A percentile compares a stretch with the other conserved stretches of the same genome.
These are phyloP conservation scores for Ceratocystis harringtonii DNA, from an alignment of 2,329 filamentous ascomycete genomes.

Conservation along the genomic window DNA sequence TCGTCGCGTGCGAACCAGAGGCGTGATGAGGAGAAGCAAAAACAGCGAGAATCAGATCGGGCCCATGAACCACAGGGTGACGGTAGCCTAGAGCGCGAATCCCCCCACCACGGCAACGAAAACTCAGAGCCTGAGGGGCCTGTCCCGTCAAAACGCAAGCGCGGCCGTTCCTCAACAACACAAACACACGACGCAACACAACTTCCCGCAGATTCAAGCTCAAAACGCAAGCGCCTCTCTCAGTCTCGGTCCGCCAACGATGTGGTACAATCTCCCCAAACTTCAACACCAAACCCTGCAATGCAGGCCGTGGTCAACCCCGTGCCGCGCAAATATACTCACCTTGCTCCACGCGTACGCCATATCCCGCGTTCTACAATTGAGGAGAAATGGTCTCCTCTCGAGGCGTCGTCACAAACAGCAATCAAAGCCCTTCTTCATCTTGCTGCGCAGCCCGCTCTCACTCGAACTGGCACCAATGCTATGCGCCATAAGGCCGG, in stretches of 20 bases:
- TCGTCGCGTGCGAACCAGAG: background rate
- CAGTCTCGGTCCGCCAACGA: background rate
- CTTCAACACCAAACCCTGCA: background rate
- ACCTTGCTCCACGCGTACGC: constrained; percentile 36
- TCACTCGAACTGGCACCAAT: constrained; percentile 38
- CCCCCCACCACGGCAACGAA: background rate
- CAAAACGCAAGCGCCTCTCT: background rate
- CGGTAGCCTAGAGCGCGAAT: background rate
- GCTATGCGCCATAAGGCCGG: constrained; percentile 38
- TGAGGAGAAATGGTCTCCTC: constrained; percentile 47
- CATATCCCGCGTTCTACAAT: constrained; percentile 49
- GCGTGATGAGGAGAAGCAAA: background rate
- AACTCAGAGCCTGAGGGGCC: background rate
- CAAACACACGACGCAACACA: too few species aligned
- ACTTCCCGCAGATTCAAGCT: background rate
- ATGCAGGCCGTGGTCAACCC: constrained; percentile 25
- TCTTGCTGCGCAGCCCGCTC: constrained; percentile 45
- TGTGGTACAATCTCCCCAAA: too few species aligned
- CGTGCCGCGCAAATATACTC: constrained; percentile 23
- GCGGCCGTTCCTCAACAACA: background rate
- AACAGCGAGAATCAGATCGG: background rate
- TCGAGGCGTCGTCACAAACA: constrained; percentile 39
- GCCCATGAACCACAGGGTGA: background rate
- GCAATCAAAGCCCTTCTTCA: constrained; percentile 41
- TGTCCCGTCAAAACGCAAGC: background rate